Evolutionary conservation across 2,329 filamentous ascomycete species (phyloP).

Genomic region (Coleophoma cylindrospora): DNA sequence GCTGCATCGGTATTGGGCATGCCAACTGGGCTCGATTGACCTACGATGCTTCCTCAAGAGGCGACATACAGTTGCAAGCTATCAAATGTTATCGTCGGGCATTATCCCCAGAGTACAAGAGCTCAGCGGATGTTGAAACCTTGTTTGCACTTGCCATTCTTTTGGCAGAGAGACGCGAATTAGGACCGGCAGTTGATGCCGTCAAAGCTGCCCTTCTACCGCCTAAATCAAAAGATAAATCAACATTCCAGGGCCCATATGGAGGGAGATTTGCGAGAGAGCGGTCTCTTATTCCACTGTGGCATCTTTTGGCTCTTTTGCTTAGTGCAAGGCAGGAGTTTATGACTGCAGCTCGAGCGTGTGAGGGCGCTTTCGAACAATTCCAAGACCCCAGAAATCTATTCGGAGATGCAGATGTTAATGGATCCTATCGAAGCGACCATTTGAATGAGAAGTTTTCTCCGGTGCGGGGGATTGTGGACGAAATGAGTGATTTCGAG

Average conservation of each 20-base stretch:
- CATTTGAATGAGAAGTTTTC: conserved; percentile 46
- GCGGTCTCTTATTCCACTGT: conserved; percentile 68
- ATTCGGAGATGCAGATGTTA: conserved; percentile 56
- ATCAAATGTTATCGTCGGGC: conserved; percentile 71
- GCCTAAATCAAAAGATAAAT: conserved; percentile 37
- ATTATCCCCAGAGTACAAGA: conserved; percentile 60
- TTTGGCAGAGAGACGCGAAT: conserved; percentile 81
- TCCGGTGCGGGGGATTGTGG: conserved; percentile 50
- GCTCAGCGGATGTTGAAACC: conserved; percentile 66
- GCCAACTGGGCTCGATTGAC: conserved; percentile 85
- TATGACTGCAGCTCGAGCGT: conserved; percentile 72
- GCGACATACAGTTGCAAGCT: conserved; percentile 72
- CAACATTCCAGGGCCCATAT: conserved; percentile 24
- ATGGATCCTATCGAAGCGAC: conserved; percentile 52
- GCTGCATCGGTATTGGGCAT: conserved; percentile 79
- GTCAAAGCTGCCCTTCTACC: conserved; percentile 71
- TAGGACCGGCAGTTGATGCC: conserved; percentile 75
- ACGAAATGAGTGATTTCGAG: conserved; percentile 78
- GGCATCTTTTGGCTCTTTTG: conserved; percentile 85
- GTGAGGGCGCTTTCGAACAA: conserved; percentile 87
- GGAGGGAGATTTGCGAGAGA: conserved; percentile 42
- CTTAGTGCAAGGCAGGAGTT: conserved; percentile 85
- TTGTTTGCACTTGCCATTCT: conserved; percentile 78
- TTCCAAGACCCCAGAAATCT: conserved; percentile 69
- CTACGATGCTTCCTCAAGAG: conserved; percentile 65